Evolutionary conservation across 2,329 filamentous ascomycete species (phyloP).

Genomic region (Scedosporium dehoogii): DNA sequence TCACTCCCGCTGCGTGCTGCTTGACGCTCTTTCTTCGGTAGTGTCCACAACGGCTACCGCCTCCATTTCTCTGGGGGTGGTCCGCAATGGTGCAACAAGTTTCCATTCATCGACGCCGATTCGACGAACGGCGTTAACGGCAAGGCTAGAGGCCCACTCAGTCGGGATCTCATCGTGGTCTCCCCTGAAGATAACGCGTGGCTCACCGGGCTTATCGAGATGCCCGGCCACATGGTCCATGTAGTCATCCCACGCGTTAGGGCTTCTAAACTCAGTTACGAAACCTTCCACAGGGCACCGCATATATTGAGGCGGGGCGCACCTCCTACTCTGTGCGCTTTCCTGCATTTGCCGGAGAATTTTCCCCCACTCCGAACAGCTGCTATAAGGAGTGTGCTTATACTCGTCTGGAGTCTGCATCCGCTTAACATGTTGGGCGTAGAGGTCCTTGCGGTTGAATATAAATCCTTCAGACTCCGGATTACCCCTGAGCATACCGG

Average conservation of each 20-base stretch:
- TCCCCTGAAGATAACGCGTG: conserved; percentile 22
- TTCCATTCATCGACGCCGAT: conserved; percentile 14
- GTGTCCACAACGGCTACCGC: not conserved
- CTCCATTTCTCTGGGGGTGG: not conserved
- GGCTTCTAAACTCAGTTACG: conserved; percentile 45
- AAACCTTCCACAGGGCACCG: conserved; percentile 56
- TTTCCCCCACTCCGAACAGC: conserved; percentile 21
- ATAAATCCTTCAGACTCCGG: conserved; percentile 30
- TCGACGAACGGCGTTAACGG: conserved; percentile 22
- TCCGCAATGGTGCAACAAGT: conserved; percentile 15
- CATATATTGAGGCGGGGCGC: conserved; percentile 50
- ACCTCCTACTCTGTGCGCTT: conserved; percentile 50
- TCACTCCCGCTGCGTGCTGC: too few species aligned
- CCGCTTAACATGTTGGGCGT: conserved; percentile 75
- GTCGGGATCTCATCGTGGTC: conserved; percentile 20
- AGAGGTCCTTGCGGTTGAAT: conserved; percentile 90
- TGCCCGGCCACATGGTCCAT: conserved; percentile 86
- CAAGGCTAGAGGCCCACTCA: conserved; percentile 19
- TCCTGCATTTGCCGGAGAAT: conserved; percentile 32
- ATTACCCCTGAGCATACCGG: conserved; percentile 36
- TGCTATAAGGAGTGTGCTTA: conserved; percentile 27
- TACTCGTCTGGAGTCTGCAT: conserved; percentile 59
- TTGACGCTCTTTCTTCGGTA: too few species aligned
- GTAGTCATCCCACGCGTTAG: conserved; percentile 63
- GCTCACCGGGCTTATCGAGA: conserved; percentile 43